These are phyloP conservation scores for Salix purpurea DNA, from an alignment of 345 rosid species.

Conservation along the genomic window DNA sequence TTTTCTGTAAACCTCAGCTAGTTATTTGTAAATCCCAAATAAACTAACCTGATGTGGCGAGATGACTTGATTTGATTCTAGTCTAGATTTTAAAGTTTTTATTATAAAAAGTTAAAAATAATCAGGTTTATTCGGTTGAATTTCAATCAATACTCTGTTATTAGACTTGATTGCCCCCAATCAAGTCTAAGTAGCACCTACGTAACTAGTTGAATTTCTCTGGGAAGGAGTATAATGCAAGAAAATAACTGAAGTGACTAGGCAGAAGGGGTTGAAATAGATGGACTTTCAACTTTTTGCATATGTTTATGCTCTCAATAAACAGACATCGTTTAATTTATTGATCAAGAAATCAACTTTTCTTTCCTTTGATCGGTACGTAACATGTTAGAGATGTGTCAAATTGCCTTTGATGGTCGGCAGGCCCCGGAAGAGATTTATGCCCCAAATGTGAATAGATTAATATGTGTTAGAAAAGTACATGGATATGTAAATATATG, in stretches of 20 bases:
- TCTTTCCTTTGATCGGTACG: background rate
- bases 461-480: background rate
- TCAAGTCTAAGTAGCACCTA: too few species aligned
- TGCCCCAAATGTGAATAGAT: background rate
- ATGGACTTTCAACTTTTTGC: background rate
- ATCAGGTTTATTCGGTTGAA: too few species aligned
- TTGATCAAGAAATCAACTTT: background rate
- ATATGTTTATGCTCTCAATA: background rate
- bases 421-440: background rate
- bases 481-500: background rate
- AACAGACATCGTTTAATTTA: background rate
- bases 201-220: background rate
- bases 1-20: too few species aligned
- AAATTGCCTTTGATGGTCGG: background rate
- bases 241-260: background rate
- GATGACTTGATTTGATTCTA: too few species aligned
- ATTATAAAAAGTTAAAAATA: background rate
- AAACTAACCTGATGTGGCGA: too few species aligned
- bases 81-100: too few species aligned
- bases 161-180: too few species aligned
- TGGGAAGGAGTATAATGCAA: background rate
- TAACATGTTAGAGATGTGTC: background rate
- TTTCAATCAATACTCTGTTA: too few species aligned
- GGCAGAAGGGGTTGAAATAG: background rate
- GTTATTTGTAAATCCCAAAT: too few species aligned